phyloP scores from a whole-genome alignment of 2,329 filamentous ascomycete species.

The Trichoderma cornu-damae region DNA sequence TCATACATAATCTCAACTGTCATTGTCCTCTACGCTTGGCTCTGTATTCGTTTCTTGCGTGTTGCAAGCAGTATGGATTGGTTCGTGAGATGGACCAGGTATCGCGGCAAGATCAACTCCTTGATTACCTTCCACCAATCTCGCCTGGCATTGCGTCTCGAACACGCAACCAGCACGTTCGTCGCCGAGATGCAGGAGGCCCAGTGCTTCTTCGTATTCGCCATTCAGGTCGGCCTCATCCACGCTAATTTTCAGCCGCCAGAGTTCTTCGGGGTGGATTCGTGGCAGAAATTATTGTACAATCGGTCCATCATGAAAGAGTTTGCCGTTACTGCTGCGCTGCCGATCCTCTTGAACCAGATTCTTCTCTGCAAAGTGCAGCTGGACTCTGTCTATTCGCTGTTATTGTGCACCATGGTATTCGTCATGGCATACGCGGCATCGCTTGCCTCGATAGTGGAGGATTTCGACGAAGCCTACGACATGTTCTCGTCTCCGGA shows the following conservation, averaged over 20 bases:
- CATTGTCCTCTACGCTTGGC: constrained; percentile 7
- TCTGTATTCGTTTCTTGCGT: background rate
- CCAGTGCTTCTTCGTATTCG: constrained; percentile 14
- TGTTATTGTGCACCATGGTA: background rate
- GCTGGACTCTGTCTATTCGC: background rate
- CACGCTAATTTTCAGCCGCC: background rate
- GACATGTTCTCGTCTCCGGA: background rate
- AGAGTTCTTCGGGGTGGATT: background rate
- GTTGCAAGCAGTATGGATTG: background rate
- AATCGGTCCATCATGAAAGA: background rate
- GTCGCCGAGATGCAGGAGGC: constrained; percentile 13
- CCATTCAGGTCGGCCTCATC: constrained; percentile 1
- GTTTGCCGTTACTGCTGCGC: background rate
- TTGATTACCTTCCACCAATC: background rate
- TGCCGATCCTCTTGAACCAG: background rate
- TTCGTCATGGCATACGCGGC: background rate
- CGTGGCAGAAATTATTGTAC: background rate
- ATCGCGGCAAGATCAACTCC: background rate
- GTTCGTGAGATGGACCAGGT: background rate
- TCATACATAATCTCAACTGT: constrained; percentile 5
- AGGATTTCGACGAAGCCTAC: background rate
- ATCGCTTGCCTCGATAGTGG: background rate
- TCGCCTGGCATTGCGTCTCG: background rate
- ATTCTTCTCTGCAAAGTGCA: background rate
- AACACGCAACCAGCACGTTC: background rate